Evolutionary conservation across 768 basidiomycete genomes (phyloP), one percentile per base, ranked within the genome.

Genomic region (Daedalea quercina): DNA sequence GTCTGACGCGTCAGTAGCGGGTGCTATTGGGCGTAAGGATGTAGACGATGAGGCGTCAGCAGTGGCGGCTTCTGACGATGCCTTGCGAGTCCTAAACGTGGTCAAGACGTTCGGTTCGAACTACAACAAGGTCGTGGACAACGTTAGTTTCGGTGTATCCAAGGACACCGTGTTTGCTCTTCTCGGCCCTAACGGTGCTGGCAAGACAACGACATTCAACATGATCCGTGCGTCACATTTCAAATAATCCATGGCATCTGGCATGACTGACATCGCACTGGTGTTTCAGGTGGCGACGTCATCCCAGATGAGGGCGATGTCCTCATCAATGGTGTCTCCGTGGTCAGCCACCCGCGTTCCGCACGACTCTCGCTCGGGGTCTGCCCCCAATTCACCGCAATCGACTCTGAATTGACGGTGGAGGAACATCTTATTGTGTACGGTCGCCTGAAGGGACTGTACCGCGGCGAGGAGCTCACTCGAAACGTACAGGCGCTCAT

Each of bases 351-450:
- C 51, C 80, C 88, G 0, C 77, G 78, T 20, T 73, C 66, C 3
- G 85, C 89, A 34, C 77, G 87, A 23, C 74, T 84, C 7, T 76
- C 81, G 20, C 77, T 92, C 6, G 89, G 89, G 2, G 85, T 92
- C 47, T 92, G 88, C 63, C 88, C 88, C 0, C 89, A 90, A 57
- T 88, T 90, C 67, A 89, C 87, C 1, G 87, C 89, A 1, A 89
- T 90, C 56, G 89, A 90, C 58, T 70, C 79, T 12, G 84, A 89
- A 60, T 65, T 90, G 37, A 89, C 86, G 6, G 87, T 90, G 22
- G 77, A 85, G 42, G 85, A 92, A 63, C 89, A 91, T 61, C 70
- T 90, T 31, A 54, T 75, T 54, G 73, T 90, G 9, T 89, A 88
- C 50, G 87, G 85, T 9, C 75, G 82, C 19, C 73, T 90, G 33